Conservation (phyloP, 352 stramenopile genomes). For the Thraustotheca clavata region DNA sequence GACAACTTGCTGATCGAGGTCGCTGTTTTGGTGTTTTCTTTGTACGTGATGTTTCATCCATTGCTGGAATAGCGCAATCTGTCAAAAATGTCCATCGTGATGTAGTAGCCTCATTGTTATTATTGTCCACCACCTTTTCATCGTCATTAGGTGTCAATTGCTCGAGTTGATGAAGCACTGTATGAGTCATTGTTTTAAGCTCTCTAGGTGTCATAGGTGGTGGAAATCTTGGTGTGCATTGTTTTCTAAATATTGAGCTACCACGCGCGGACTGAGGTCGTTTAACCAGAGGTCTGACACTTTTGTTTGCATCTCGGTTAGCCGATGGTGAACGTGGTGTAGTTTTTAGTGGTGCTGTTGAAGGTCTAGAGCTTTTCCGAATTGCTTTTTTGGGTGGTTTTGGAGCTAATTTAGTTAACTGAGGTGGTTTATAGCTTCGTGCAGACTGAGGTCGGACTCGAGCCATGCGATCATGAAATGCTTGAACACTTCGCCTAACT, state of each 20-base stretch:
- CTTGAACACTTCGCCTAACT: not conserved
- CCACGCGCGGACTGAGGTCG: not conserved
- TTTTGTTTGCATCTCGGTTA: not conserved
- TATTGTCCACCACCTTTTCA: not conserved
- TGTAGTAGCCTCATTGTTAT: not conserved
- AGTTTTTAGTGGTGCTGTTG: not conserved
- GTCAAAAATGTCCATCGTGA: not conserved
- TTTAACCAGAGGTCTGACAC: not conserved
- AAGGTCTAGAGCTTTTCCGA: not conserved
- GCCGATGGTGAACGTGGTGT: not conserved
- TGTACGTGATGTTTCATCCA: not conserved
- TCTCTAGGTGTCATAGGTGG: not conserved
- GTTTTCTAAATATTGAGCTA: not conserved
- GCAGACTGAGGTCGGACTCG: constrained; percentile 12
- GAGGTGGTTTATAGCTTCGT: not conserved
- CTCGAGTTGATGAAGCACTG: not conserved
- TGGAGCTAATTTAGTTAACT: not conserved
- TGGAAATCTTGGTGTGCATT: not conserved
- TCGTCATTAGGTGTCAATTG: not conserved
- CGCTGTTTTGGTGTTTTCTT: not conserved
- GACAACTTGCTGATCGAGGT: not conserved
- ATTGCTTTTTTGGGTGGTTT: not conserved
- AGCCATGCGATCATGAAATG: constrained; percentile 9
- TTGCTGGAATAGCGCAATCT: not conserved
- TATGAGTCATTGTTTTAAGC: not conserved